Evolutionary conservation across 2,329 filamentous ascomycete species (phyloP), one percentile per base, ranked within the genome.

Genomic region (Talaromyces sp.): DNA sequence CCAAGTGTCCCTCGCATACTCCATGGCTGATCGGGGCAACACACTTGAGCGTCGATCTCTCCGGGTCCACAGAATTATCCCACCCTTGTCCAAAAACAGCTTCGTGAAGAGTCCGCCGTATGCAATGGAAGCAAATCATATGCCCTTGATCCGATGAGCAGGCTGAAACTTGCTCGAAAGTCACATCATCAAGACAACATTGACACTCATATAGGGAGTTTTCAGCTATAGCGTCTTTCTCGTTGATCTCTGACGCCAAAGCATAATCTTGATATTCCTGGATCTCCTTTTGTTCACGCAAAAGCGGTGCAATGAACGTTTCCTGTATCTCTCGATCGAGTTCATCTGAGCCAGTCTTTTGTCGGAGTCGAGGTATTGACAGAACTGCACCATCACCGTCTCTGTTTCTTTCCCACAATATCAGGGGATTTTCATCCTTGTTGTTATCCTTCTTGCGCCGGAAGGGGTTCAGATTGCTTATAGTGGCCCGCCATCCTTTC

Each of bases 11-110:
- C 14, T 82, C 72, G 69, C 95, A 98, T 3, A 77, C 79, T n/a
- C 85, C 86, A 50, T 83, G 78, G 0, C 84, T 80, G 58, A 88
- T 84, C 0, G 91, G 87, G 1, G 93, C 91, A n/a, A 96, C 84
- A 72, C 95, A 98, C 65, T 85, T 86, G 60, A 98, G 81, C 0
- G 91, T 92, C 40, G 90, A 90, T 40, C 82, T 85, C 63, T 87
- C 83, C 31, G 85, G 76, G 71, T 95, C 84, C 68, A 97, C 88
- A 69, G 86, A 95, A 64, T 89, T 87, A 57, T 86, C 85, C 91
- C 93, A 97, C 59, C 91, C 91, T 74, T 98, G 95, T 0, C 95
- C 95, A 72, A 96, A 98, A 0, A 98, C 80, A 1, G 93, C 92
- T 73, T 98, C 93, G 57, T 88, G 89, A 64, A 93, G 84, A 11